Evolutionary conservation across 148 eudicot species (phyloP), one percentile per base, ranked within the genome.

Genomic region (Chenopodium quinoa): DNA sequence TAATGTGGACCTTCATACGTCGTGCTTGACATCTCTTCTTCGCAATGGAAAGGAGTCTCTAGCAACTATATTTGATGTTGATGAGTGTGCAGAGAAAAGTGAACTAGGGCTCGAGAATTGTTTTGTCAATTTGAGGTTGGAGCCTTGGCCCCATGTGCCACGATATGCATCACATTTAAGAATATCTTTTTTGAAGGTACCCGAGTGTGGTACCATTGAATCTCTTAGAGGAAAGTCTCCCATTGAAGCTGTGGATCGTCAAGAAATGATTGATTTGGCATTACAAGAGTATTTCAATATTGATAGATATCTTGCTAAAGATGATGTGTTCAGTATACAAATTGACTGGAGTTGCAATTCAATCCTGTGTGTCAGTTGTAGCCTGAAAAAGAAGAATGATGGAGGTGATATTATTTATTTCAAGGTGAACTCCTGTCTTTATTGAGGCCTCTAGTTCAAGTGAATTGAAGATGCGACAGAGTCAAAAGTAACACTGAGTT

Each of bases 331-430:
- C 84, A 85, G 94, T 79, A 83, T 95, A 54, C 70, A 85, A 85
- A 91, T 95, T 32, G 86, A 87, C n/a, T 95, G 97, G 97, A 89
- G 90, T 85, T 95, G 98, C 88, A 86, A 88, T 80, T 95, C 98
- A 22, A 71, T 86, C 31, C 81, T 91, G 88, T 95, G 98, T 86
- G 86, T 89, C 32, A 75, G 87, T 79, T 95, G 98, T 86, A 85
- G 83, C 88, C 87, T 86, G 80, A 92, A 84, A 82, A 82, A 63
- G 75, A 80, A 81, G 71, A 86, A 81, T 50, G 78, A 84, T 64
- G 75, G 79, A 78, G 87, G 80, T 65, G 90, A 90, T 77, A 84
- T 75, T 73, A 88, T 93, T 65, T 93, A 90, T 88, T 95, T 95
- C 83, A 93, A 93, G 98, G 98, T 92, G 77, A 81, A 67, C 78